Evolutionary conservation across 805 yeast species (phyloP).

Genomic region (Candida arabinofermentans): DNA sequence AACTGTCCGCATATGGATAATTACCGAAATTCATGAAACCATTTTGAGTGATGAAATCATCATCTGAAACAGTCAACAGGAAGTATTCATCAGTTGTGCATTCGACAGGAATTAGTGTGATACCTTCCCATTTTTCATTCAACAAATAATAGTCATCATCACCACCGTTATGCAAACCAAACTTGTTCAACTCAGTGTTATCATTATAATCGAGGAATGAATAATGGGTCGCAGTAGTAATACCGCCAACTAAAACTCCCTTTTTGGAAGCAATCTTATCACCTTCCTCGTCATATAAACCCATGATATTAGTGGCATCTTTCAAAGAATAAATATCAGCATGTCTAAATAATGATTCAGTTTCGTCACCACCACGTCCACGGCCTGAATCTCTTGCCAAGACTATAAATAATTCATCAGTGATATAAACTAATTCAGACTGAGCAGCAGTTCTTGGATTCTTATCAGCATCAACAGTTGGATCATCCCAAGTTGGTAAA

Average conservation of each 20-base stretch:
- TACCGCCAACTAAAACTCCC: constrained; percentile 21
- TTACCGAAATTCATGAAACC: constrained; percentile 27
- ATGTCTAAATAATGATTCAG: constrained; percentile 26
- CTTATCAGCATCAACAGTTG: constrained; percentile 15
- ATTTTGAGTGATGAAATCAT: constrained; percentile 30
- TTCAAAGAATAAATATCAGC: constrained; percentile 26
- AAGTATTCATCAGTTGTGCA: constrained; percentile 30
- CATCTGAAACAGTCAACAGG: constrained; percentile 25
- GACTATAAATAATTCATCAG: constrained; percentile 26
- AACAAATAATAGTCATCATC: constrained; percentile 20
- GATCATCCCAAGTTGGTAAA: constrained; percentile 26
- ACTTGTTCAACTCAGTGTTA: constrained; percentile 24
- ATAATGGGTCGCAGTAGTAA: constrained; percentile 25
- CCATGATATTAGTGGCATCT: constrained; percentile 28
- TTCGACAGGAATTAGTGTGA: constrained; percentile 28
- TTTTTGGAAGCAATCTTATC: constrained; percentile 24
- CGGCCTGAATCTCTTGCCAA: constrained; percentile 28
- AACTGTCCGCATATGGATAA: constrained; percentile 21
- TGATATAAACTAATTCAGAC: constrained; percentile 26
- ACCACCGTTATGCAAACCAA: constrained; percentile 33
- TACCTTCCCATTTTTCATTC: constrained; percentile 34
- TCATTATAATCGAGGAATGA: constrained; percentile 26
- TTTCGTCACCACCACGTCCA: constrained; percentile 22
- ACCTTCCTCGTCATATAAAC: constrained; percentile 25
- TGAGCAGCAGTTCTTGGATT: constrained; percentile 30